Evolutionary conservation across 352 stramenopile genomes (phyloP), one percentile per base, ranked within the genome.

Genomic region (Achlya hypogyna): DNA sequence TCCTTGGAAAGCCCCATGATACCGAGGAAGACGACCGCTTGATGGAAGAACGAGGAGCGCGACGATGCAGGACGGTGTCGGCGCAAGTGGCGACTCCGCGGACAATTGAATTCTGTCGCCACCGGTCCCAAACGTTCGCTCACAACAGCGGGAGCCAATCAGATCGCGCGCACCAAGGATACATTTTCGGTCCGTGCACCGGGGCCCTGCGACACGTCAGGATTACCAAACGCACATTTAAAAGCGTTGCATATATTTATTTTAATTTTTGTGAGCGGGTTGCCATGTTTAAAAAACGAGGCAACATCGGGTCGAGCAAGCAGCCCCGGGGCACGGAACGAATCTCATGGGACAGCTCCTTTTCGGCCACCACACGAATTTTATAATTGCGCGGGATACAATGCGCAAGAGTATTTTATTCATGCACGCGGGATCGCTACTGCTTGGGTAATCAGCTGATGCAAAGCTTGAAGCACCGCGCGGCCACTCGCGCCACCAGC

Each of bases 1-100:
- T 63, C 63, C 18, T 43, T 62, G 2, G 63, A 54, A 10, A 69
- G 43, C 12, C 42, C 43, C 60, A 67, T 67, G 31, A 32, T 35
- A 18, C 38, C 6, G 38, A 9, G 2, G n/a, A 45, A n/a, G n/a
- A n/a, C n/a, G n/a, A n/a, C n/a, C n/a, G n/a, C n/a, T n/a, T n/a
- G n/a, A n/a, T 10, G 6, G 38, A 3, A 3, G 38, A 45, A 1
- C 2, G n/a, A 45, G 6, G 6, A 45, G 38, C 38, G 38, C 2
- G 38, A 18, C 6, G 38, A 9, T 45, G 2, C 12, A 18, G 38
- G n/a, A n/a, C 38, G 38, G n/a, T n/a, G 38, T 18, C 12, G 38
- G 12, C 10, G 25, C 49, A 56, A 20, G 49, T 56, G 49, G 25
- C 2, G 1, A 16, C 31, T 56, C 31, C 49, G 49, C 25, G 8